phyloP scores from a whole-genome alignment of 75 land plant genomes.

The Pinus tabuliformis region DNA sequence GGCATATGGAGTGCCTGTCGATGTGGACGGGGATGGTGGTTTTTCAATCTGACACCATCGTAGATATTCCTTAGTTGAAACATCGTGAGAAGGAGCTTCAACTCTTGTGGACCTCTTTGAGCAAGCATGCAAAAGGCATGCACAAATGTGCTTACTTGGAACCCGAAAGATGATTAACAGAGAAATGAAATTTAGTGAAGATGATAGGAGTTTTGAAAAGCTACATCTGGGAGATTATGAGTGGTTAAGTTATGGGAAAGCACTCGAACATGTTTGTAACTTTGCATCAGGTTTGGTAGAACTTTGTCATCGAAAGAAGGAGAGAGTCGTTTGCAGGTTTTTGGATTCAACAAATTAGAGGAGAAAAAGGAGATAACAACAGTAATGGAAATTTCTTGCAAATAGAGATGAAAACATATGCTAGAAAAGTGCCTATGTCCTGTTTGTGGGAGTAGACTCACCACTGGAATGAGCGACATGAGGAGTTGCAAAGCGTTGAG shows the following conservation, averaged over 20 bases:
- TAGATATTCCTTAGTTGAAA: constrained; percentile 53
- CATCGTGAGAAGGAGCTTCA: constrained; percentile 77
- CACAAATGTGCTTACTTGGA: constrained; percentile 46
- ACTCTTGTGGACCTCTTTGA: constrained; percentile 87
- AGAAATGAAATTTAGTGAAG: constrained; percentile 50
- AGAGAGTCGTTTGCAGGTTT: constrained; percentile 16
- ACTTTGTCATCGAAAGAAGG: constrained; percentile 67
- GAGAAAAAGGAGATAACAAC: no score
- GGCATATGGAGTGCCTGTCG: constrained; percentile 58
- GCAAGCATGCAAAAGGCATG: constrained; percentile 56
- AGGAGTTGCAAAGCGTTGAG: no score
- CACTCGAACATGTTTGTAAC: constrained; percentile 49
- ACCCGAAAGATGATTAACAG: constrained; percentile 54
- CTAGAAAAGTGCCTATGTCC: no score
- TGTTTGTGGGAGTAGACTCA: no score
- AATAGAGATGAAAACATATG: no score
- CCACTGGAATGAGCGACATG: no score
- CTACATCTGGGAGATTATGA: constrained; percentile 79
- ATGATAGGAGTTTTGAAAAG: constrained; percentile 86
- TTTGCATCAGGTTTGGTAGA: constrained; percentile 78
- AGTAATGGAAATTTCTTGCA: no score
- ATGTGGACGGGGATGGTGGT: constrained; percentile 81
- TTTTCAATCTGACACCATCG: constrained; percentile 54
- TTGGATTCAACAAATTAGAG: no score
- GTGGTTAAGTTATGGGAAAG: constrained; percentile 69